These are phyloP conservation scores for Aspergillus sp. DNA, from an alignment of 2,329 filamentous ascomycete species.

Conservation along the genomic window DNA sequence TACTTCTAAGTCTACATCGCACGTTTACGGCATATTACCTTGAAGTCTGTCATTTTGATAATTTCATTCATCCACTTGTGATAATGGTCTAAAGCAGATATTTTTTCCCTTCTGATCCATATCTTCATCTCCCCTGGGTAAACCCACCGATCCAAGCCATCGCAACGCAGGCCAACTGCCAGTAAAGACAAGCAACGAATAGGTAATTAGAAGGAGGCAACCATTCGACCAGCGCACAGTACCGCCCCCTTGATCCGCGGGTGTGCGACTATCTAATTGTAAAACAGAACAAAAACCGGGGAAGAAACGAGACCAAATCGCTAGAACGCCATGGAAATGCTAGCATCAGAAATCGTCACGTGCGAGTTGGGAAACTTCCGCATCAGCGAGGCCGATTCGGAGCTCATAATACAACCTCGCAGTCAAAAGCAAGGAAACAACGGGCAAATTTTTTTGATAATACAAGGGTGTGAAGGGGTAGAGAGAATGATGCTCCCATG, in stretches of 20 bases:
- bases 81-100: conserved; percentile 4
- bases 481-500: conserved; percentile 19
- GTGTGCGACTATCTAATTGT: conserved; percentile 43
- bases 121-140: conserved; percentile 1
- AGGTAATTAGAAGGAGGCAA: conserved; percentile 38
- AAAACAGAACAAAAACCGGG: conserved; percentile 20
- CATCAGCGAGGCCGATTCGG: conserved; percentile 13
- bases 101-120: conserved; percentile 8
- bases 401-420: conserved; percentile 15
- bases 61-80: conserved; percentile 1
- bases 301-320: conserved; percentile 25
- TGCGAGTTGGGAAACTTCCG: conserved; percentile 17
- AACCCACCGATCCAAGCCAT: background rate
- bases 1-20: too few relatives aligned
- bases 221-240: conserved; percentile 43
- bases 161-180: too few relatives aligned
- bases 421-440: conserved; percentile 8
- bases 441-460: conserved; percentile 25
- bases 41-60: background rate
- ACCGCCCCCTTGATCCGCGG: conserved; percentile 38
- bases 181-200: background rate
- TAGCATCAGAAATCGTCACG: conserved; percentile 40
- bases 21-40: too few relatives aligned
- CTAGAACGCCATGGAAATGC: conserved; percentile 47
- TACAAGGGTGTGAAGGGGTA: conserved; percentile 23